phyloP scores from a whole-genome alignment of 192 early-diverging fungal species.

The Mortierella hygrophila region DNA sequence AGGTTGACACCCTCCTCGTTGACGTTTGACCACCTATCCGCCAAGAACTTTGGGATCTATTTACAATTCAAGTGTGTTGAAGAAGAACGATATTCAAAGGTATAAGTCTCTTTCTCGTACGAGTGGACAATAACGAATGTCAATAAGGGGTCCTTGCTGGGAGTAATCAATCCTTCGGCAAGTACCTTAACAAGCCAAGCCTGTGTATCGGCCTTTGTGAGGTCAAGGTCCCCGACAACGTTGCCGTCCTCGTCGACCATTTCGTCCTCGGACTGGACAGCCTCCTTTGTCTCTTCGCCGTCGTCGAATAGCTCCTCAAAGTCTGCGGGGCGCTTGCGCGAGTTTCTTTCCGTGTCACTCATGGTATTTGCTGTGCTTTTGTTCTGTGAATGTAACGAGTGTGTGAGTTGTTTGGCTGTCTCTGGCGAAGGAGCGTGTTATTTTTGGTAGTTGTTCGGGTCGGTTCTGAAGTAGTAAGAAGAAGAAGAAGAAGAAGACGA shows the following conservation, averaged over 20 bases:
- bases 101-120: not conserved
- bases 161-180: not conserved
- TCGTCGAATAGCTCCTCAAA: slow-evolving; percentile 69
- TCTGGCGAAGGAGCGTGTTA: not conserved
- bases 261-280: slow-evolving; percentile 60
- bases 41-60: slow-evolving; percentile 88
- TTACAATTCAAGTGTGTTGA: not conserved
- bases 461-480: not conserved
- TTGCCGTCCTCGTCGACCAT: slow-evolving; percentile 72
- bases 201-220: slow-evolving; percentile 75
- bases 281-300: slow-evolving; percentile 32
- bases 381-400: not conserved
- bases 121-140: not conserved
- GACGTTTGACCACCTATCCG: slow-evolving; percentile 82
- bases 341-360: slow-evolving; percentile 33
- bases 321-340: slow-evolving; percentile 54
- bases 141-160: not conserved
- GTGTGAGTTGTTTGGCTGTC: not conserved
- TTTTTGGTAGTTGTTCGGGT: not conserved
- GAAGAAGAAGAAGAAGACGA: not conserved
- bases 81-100: no score
- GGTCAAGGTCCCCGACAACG: slow-evolving; percentile 77
- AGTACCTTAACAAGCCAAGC: slow-evolving; percentile 93
- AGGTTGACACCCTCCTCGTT: slow-evolving; percentile 77
- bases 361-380: slow-evolving; percentile 5